Conservation (phyloP, 768 basidiomycete species). For the Tulasnella sp. region DNA sequence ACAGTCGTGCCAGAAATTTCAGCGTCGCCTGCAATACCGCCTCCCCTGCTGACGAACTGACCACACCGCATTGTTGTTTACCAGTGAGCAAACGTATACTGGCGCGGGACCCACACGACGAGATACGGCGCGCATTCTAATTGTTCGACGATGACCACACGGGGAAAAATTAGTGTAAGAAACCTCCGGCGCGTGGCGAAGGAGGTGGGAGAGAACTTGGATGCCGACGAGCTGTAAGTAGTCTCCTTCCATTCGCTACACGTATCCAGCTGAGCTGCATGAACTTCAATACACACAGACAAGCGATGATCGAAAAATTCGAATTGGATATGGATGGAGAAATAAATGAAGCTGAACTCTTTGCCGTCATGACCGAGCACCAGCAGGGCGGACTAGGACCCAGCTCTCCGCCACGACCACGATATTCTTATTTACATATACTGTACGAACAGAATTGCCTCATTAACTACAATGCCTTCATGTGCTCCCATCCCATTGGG, state of each 20-base stretch:
- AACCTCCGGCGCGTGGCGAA: conserved; percentile 92
- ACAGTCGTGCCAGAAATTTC: too few species aligned
- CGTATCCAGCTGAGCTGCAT: neutral
- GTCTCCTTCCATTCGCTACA: neutral
- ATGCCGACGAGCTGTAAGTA: conserved; percentile 93
- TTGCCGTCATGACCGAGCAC: conserved; percentile 95
- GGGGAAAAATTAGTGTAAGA: conserved; percentile 85
- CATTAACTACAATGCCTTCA: neutral
- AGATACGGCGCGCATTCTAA: conserved; percentile 92
- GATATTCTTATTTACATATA: neutral
- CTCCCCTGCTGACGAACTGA: too few species aligned
- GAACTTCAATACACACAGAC: conserved; percentile 47
- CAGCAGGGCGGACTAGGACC: conserved; percentile 29
- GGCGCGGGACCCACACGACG: conserved; percentile 92
- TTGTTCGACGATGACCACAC: conserved; percentile 87
- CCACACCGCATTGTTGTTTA: conserved; percentile 47
- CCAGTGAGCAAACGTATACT: conserved; percentile 95
- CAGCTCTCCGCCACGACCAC: neutral
- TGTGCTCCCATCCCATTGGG: neutral
- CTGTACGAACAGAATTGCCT: neutral
- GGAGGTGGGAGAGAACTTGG: conserved; percentile 90
- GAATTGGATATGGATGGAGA: conserved; percentile 98
- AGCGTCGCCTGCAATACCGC: too few species aligned
- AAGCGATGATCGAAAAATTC: conserved; percentile 99
- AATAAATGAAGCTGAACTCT: conserved; percentile 94